These are phyloP conservation scores for Fusarium globosum DNA, from an alignment of 2,329 filamentous ascomycete genomes.

Conservation along the genomic window DNA sequence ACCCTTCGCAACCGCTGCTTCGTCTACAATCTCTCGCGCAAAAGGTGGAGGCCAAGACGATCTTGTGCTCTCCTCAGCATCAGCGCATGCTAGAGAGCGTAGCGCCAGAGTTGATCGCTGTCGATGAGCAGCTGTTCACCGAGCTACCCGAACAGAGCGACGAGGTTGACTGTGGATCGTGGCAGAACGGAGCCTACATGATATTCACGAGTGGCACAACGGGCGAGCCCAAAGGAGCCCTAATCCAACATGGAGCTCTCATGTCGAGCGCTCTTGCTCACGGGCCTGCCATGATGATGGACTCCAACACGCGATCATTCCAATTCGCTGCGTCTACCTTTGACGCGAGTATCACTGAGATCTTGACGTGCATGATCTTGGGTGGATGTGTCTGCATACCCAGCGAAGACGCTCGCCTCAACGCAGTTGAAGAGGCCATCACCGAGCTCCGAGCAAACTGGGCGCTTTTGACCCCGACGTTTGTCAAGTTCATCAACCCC, in stretches of 20 bases:
- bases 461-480: constrained; percentile 33
- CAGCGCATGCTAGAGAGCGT: constrained; percentile 18
- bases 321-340: constrained; percentile 50
- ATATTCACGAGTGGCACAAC: constrained; percentile 39
- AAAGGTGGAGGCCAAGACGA: constrained; percentile 30
- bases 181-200: constrained; percentile 37
- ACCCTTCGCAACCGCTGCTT: constrained; percentile 36
- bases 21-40: constrained; percentile 21
- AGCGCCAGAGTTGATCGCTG: constrained; percentile 27
- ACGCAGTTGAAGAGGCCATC: constrained; percentile 46
- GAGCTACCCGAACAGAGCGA: neutral
- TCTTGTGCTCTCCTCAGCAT: constrained; percentile 40
- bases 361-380: constrained; percentile 28
- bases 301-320: constrained; percentile 43
- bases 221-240: constrained; percentile 32
- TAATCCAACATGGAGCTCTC: constrained; percentile 38
- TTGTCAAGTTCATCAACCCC: constrained; percentile 35
- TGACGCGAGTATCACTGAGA: constrained; percentile 46
- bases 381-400: constrained; percentile 51
- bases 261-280: constrained; percentile 34
- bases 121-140: constrained; percentile 28
- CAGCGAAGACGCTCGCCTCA: constrained; percentile 53
- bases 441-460: constrained; percentile 33
- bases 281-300: constrained; percentile 41
- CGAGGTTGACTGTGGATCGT: constrained; percentile 7